Evolutionary conservation across 75 land plant species (phyloP).

Genomic region (Larix kaempferi): DNA sequence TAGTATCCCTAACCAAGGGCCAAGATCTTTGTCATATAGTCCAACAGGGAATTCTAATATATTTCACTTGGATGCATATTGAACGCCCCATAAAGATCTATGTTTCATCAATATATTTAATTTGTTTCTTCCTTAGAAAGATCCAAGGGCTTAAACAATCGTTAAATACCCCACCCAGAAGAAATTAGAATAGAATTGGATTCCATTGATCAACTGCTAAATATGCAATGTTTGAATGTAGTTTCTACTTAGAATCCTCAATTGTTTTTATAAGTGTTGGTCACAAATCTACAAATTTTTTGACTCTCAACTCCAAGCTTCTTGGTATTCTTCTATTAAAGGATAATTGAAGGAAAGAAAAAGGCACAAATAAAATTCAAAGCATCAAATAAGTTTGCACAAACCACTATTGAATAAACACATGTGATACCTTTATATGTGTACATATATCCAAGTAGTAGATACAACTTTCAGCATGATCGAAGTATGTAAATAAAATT

Average conservation of each 20-base stretch:
- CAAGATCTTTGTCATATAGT: conserved; percentile 61
- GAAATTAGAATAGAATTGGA: neutral
- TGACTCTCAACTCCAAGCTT: conserved; percentile 11
- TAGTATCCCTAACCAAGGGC: conserved; percentile 49
- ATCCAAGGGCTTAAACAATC: neutral
- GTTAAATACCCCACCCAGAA: neutral
- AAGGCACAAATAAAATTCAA: no score
- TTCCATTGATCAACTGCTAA: conserved; percentile 6
- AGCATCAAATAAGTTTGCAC: no score
- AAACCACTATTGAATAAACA: no score
- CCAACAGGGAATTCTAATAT: conserved; percentile 75
- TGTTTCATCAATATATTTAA: neutral
- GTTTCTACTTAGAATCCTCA: conserved; percentile 5
- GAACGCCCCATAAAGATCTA: no score
- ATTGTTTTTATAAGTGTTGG: conserved; percentile 3
- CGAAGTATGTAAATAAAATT: no score
- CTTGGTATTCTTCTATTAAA: conserved; percentile 11
- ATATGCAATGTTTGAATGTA: conserved; percentile 6
- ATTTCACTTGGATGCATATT: conserved; percentile 64
- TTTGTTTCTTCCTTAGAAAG: neutral
- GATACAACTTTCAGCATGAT: no score
- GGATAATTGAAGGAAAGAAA: neutral
- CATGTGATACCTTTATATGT: no score
- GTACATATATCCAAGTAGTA: no score
- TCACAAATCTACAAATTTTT: conserved; percentile 9